These are phyloP conservation scores for Camellia sinensis DNA, from an alignment of 148 eudicot species.

Conservation along the genomic window DNA sequence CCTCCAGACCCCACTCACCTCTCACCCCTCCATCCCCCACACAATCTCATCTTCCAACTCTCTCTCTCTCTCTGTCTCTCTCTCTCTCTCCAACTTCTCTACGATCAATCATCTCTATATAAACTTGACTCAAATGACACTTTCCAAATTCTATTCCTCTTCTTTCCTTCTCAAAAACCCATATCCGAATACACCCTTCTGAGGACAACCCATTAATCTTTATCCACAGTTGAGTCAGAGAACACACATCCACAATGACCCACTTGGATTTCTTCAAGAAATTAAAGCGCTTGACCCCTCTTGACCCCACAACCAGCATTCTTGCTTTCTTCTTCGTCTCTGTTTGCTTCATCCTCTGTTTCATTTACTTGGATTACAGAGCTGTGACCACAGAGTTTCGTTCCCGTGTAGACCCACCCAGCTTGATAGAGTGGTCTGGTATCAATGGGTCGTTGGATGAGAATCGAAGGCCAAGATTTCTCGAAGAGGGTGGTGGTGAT, in stretches of 20 bases:
- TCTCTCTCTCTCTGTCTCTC: conserved; percentile 13
- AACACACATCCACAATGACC: conserved; percentile 19
- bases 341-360: conserved; percentile 37
- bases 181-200: background rate
- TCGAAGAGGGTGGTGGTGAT: conserved; percentile 32
- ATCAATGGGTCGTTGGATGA: conserved; percentile 18
- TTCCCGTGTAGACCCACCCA: conserved; percentile 17
- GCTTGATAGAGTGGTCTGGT: conserved; percentile 36
- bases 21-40: conserved; percentile 9
- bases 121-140: too few relatives aligned
- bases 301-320: conserved; percentile 35
- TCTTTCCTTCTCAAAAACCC: conserved; percentile 4
- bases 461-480: conserved; percentile 30
- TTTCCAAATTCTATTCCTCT: conserved; percentile 14
- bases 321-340: conserved; percentile 40
- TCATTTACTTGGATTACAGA: conserved; percentile 56
- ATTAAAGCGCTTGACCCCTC: conserved; percentile 39
- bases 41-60: conserved; percentile 15
- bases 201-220: background rate
- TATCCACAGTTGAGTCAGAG: background rate
- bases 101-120: too few relatives aligned
- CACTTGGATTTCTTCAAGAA: conserved; percentile 53
- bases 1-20: conserved; percentile 17
- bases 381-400: conserved; percentile 16
- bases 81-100: background rate